These are phyloP conservation scores for Gloeopeniophorella convolvens DNA, from an alignment of 768 basidiomycete species.

Conservation along the genomic window DNA sequence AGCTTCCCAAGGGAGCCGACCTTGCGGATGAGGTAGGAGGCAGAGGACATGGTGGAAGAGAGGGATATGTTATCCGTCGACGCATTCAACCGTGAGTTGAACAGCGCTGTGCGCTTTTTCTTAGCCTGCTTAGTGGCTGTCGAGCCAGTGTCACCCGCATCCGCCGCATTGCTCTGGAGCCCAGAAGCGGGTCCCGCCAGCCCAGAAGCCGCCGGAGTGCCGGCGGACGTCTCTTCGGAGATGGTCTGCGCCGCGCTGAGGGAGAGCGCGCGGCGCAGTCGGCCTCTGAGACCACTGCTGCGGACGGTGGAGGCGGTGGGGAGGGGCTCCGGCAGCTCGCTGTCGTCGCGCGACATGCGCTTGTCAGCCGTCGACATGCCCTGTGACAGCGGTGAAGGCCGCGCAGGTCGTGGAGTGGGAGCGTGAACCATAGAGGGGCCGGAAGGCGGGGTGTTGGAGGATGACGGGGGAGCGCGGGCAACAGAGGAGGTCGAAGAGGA, in stretches of 20 bases:
- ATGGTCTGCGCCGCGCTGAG: conserved; percentile 54
- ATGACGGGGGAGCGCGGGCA: conserved; percentile 25
- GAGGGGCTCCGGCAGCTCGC: conserved; percentile 45
- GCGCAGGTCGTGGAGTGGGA: conserved; percentile 26
- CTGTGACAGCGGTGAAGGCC: conserved; percentile 67
- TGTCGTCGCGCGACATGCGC: conserved; percentile 74
- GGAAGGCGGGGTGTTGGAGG: conserved; percentile 29
- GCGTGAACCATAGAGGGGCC: conserved; percentile 29
- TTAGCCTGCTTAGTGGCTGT: conserved; percentile 37
- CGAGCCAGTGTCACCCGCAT: conserved; percentile 24
- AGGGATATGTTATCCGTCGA: conserved; percentile 95
- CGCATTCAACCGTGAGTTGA: conserved; percentile 83
- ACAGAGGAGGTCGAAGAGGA: conserved; percentile 38
- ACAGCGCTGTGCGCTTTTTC: conserved; percentile 66
- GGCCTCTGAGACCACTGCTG: conserved; percentile 68
- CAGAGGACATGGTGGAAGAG: conserved; percentile 88
- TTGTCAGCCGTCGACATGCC: conserved; percentile 60
- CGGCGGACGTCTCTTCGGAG: conserved; percentile 50
- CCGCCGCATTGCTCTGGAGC: conserved; percentile 26
- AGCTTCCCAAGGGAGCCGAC: conserved; percentile 87
- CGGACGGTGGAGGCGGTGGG: conserved; percentile 37
- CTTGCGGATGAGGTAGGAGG: conserved; percentile 95
- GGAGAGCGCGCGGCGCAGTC: conserved; percentile 66
- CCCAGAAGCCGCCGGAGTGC: conserved; percentile 18
- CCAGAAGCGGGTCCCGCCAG: conserved; percentile 1